Evolutionary conservation across 139 green algal species (phyloP).

Genomic region (Coelastrella sp.): DNA sequence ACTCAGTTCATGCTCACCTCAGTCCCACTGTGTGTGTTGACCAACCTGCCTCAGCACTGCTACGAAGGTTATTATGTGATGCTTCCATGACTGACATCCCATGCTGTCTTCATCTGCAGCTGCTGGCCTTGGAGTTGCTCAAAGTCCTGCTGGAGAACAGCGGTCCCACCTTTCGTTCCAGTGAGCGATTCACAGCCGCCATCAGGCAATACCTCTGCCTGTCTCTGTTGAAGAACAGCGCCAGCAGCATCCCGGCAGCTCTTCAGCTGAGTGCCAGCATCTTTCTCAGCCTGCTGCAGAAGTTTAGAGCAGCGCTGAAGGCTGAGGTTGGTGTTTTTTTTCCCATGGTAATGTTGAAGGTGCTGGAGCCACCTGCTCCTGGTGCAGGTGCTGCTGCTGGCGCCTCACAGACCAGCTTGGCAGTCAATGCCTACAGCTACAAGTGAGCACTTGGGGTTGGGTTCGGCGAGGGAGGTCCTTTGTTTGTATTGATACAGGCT

Average conservation of each 20-base stretch:
- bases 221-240: slow-evolving; percentile 95
- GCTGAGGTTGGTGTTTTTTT: slow-evolving; percentile 97
- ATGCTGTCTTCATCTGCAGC: slow-evolving; percentile 53
- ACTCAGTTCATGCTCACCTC: too few relatives aligned
- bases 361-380: slow-evolving; percentile 57
- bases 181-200: slow-evolving; percentile 83
- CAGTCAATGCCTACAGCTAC: slow-evolving; percentile 50
- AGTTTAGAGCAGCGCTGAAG: slow-evolving; percentile 91
- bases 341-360: slow-evolving; percentile 96
- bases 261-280: slow-evolving; percentile 88
- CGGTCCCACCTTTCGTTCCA: slow-evolving; percentile 83
- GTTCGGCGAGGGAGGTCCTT: too few relatives aligned
- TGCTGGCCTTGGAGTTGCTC: slow-evolving; percentile 96
- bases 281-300: slow-evolving; percentile 89
- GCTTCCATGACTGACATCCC: not conserved
- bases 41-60: too few relatives aligned
- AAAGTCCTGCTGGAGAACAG: slow-evolving; percentile 97
- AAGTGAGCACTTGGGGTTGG: slow-evolving; percentile 47
- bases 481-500: not conserved
- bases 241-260: slow-evolving; percentile 67
- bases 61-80: not conserved
- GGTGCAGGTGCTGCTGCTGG: not conserved
- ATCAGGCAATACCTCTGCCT: slow-evolving; percentile 98
- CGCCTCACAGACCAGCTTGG: slow-evolving; percentile 23
- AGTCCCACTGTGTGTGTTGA: too few relatives aligned